phyloP scores from a whole-genome alignment of 2,329 filamentous ascomycete genomes.

The Penicillium aurantiogriseum region DNA sequence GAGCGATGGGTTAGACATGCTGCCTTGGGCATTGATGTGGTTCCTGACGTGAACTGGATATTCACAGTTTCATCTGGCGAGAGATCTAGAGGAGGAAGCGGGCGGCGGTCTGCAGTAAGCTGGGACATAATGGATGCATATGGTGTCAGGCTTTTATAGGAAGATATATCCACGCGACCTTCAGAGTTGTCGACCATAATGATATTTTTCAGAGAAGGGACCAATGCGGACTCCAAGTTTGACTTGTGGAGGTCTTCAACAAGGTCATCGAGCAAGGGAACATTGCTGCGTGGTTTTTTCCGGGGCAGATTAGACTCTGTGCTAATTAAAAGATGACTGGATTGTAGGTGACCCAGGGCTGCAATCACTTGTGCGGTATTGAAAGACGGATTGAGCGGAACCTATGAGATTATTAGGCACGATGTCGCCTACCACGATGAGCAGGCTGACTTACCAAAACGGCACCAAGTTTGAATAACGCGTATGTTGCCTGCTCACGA shows the following conservation, averaged over 20 bases:
- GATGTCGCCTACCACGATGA: neutral
- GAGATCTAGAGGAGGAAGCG: constrained; percentile 47
- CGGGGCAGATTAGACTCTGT: constrained; percentile 79
- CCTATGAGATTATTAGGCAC: constrained; percentile 41
- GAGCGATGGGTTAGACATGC: constrained; percentile 80
- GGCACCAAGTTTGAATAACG: constrained; percentile 89
- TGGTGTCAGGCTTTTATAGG: constrained; percentile 45
- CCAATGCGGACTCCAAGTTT: constrained; percentile 53
- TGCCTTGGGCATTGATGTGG: constrained; percentile 85
- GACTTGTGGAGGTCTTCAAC: constrained; percentile 48
- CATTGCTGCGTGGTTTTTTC: constrained; percentile 60
- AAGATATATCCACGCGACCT: constrained; percentile 50
- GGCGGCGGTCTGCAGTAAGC: constrained; percentile 40
- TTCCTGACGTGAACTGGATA: constrained; percentile 97
- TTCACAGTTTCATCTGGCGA: constrained; percentile 76
- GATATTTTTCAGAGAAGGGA: constrained; percentile 69
- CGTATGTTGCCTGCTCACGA: constrained; percentile 63
- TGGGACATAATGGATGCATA: constrained; percentile 49
- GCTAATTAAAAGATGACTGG: constrained; percentile 75
- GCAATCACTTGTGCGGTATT: constrained; percentile 74
- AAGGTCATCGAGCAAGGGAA: constrained; percentile 56
- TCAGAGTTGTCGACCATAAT: constrained; percentile 76
- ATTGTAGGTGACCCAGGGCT: constrained; percentile 72
- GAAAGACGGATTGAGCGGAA: constrained; percentile 91
- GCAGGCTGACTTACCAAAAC: constrained; percentile 59